Conservation (phyloP, 2,329 filamentous ascomycete genomes). For the Talaromyces piceae region DNA sequence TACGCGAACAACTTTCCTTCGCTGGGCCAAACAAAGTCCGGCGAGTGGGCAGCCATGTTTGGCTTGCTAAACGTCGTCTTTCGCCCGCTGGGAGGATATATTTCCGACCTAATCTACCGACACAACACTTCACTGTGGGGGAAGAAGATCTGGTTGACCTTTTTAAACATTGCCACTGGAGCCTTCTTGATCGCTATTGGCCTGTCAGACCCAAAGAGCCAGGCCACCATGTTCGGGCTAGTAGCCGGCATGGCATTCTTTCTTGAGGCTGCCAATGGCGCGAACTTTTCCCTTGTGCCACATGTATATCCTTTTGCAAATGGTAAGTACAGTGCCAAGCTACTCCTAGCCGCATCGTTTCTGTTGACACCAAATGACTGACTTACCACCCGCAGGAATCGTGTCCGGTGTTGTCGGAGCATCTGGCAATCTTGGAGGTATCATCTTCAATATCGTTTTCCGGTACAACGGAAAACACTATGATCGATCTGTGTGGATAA, state of each 20-base stretch:
- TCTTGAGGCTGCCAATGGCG: slow-evolving; percentile 75
- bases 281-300: slow-evolving; percentile 78
- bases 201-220: slow-evolving; percentile 52
- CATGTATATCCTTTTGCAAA: slow-evolving; percentile 81
- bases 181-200: slow-evolving; percentile 58
- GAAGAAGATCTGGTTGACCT: slow-evolving; percentile 57
- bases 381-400: slow-evolving; percentile 32
- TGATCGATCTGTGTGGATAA: slow-evolving; percentile 68
- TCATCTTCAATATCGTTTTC: slow-evolving; percentile 78
- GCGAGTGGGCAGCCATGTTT: slow-evolving; percentile 51
- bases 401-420: slow-evolving; percentile 74
- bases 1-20: slow-evolving; percentile 50
- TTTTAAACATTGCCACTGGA: slow-evolving; percentile 50
- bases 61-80: slow-evolving; percentile 45
- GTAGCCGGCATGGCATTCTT: slow-evolving; percentile 73
- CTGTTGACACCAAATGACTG: background rate
- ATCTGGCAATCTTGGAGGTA: slow-evolving; percentile 74
- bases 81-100: slow-evolving; percentile 43
- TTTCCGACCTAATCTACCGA: slow-evolving; percentile 51
- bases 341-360: slow-evolving; percentile 2
- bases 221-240: slow-evolving; percentile 66
- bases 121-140: slow-evolving; percentile 48
- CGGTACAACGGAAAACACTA: slow-evolving; percentile 65
- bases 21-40: slow-evolving; percentile 48
- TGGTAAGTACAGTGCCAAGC: slow-evolving; percentile 46